Conservation (phyloP, 2,329 filamentous ascomycete species). For the Lecanicillium sp. region DNA sequence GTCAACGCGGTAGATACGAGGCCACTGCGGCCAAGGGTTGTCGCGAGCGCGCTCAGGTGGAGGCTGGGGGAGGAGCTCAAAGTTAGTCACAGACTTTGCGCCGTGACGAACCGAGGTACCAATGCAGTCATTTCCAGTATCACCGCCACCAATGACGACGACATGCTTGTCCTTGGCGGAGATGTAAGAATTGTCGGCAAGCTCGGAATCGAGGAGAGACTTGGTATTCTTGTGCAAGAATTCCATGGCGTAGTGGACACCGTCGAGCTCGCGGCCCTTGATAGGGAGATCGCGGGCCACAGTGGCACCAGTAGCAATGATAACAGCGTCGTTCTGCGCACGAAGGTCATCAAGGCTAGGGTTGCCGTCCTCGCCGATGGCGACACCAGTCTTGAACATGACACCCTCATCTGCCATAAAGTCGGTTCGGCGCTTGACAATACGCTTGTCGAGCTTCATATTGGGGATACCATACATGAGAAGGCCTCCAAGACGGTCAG, state of each 20-base stretch:
- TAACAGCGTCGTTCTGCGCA: constrained; percentile 68
- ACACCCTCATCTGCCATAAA: constrained; percentile 90
- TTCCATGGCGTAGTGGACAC: constrained; percentile 94
- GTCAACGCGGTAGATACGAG: constrained; percentile 95
- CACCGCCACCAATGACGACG: constrained; percentile 93
- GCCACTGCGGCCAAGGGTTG: constrained; percentile 99
- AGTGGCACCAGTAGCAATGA: constrained; percentile 87
- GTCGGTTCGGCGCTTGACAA: constrained; percentile 90
- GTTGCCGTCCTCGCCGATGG: constrained; percentile 64
- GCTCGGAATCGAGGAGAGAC: constrained; percentile 85
- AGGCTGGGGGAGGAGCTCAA: constrained; percentile 89
- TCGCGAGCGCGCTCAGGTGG: constrained; percentile 82
- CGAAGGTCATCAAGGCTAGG: constrained; percentile 62
- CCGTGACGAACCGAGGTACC: constrained; percentile 93
- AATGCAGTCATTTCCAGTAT: constrained; percentile 97
- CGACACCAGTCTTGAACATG: constrained; percentile 68
- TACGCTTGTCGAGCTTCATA: constrained; percentile 98
- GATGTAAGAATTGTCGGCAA: constrained; percentile 78
- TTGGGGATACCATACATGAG: constrained; percentile 99
- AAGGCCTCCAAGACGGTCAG: constrained; percentile 82
- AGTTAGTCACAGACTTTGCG: constrained; percentile 93
- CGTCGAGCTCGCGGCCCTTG: constrained; percentile 76
- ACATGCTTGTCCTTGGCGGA: constrained; percentile 94
- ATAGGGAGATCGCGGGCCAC: constrained; percentile 90
- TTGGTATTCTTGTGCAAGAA: constrained; percentile 98